Conservation (phyloP, 176 grass and related monocot species). For the Hsuehochloa calcarea region DNA sequence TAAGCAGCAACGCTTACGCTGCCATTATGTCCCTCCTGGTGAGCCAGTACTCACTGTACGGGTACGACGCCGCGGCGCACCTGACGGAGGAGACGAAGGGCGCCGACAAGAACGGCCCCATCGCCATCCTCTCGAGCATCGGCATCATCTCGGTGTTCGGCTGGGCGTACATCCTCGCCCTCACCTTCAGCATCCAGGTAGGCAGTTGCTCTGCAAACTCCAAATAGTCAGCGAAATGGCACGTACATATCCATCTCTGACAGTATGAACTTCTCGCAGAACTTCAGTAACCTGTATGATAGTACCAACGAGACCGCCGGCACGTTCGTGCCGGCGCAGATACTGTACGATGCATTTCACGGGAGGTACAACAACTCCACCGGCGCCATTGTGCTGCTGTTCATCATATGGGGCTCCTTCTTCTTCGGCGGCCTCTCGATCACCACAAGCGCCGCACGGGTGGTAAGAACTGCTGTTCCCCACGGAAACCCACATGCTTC, state of each 20-base stretch:
- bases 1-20: constrained; percentile 71
- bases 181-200: constrained; percentile 98
- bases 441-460: constrained; percentile 93
- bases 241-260: background rate
- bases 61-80: constrained; percentile 96
- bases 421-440: constrained; percentile 99
- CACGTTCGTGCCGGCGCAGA: constrained; percentile 81
- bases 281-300: constrained; percentile 72
- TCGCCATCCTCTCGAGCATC: constrained; percentile 93
- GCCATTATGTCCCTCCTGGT: constrained; percentile 76
- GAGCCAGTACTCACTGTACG: constrained; percentile 96
- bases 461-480: constrained; percentile 32
- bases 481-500: background rate
- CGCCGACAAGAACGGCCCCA: constrained; percentile 92
- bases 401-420: constrained; percentile 96
- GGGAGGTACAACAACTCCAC: constrained; percentile 64
- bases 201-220: background rate
- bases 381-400: constrained; percentile 75
- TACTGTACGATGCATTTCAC: constrained; percentile 94
- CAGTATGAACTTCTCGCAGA: constrained; percentile 16
- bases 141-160: constrained; percentile 95
- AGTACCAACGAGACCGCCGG: constrained; percentile 74
- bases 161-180: constrained; percentile 95
- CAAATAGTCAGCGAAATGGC: background rate
- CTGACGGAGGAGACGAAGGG: constrained; percentile 96